These are phyloP conservation scores for Cercophora newfieldiana DNA, from an alignment of 495 filamentous ascomycete genomes.

Conservation along the genomic window DNA sequence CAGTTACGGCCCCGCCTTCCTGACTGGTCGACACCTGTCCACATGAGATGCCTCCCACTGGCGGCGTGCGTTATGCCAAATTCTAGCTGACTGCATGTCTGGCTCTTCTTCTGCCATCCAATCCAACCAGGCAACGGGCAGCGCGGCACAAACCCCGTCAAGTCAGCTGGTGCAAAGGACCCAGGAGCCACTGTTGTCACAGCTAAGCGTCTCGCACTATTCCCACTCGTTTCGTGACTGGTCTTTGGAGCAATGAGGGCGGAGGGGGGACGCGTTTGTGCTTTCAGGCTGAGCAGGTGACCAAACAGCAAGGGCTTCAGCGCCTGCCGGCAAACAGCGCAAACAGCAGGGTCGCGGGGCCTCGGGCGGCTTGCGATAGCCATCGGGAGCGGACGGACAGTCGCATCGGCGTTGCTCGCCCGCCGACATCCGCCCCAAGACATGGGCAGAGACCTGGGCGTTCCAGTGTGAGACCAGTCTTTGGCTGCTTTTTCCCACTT, in stretches of 20 bases:
- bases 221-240: background rate
- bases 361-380: background rate
- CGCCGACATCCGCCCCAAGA: background rate
- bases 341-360: background rate
- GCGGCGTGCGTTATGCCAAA: background rate
- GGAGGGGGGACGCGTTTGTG: background rate
- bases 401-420: slow-evolving; percentile 1
- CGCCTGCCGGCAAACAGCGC: background rate
- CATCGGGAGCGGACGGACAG: background rate
- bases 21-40: slow-evolving; percentile 8
- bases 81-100: slow-evolving; percentile 4
- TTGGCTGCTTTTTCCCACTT: background rate
- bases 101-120: background rate
- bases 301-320: background rate
- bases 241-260: background rate
- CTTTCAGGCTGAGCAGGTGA: background rate
- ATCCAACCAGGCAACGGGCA: background rate
- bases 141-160: no score
- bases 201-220: background rate
- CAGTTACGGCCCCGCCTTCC: slow-evolving; percentile 5
- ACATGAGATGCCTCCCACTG: background rate
- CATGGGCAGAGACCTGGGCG: slow-evolving; percentile 5
- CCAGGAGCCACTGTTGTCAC: background rate
- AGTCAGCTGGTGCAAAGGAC: slow-evolving; percentile 7
- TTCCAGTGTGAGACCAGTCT: slow-evolving; percentile 12